Percentiles rank a stretch among this genome's conserved stretches.
phyloP scores from a whole-genome alignment of 1,284 basidiomycete species.

The Athelia psychrophila region DNA sequence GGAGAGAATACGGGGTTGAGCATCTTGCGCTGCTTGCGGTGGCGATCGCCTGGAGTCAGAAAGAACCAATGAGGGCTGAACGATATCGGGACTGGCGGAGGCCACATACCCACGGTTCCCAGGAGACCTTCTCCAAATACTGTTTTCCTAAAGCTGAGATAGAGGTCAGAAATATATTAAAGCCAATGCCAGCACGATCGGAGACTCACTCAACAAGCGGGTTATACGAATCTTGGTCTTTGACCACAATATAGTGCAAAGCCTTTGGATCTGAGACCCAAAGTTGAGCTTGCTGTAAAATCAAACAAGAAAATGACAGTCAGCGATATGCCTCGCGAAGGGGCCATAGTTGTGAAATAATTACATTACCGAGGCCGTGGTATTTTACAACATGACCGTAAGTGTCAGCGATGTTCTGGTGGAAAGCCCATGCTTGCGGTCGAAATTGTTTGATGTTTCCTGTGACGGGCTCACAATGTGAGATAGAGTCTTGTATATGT shows the following conservation, averaged over 20 bases:
- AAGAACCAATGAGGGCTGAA: neutral
- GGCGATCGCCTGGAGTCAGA: constrained; percentile 31
- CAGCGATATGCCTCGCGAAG: neutral
- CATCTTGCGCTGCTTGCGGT: constrained; percentile 43
- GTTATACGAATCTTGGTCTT: constrained; percentile 27
- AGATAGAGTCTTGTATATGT: neutral
- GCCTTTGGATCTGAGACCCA: constrained; percentile 36
- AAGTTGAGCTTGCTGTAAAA: constrained; percentile 29
- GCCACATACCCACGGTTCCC: constrained; percentile 26
- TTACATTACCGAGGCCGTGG: neutral
- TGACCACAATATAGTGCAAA: constrained; percentile 36
- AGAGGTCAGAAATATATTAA: constrained; percentile 7
- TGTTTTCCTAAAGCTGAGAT: constrained; percentile 23
- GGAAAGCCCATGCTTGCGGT: constrained; percentile 10
- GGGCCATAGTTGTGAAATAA: neutral
- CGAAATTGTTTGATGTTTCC: constrained; percentile 9
- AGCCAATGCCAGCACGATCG: neutral
- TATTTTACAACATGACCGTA: constrained; percentile 28
- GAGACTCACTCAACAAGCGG: constrained; percentile 30
- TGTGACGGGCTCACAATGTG: neutral
- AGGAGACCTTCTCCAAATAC: constrained; percentile 36
- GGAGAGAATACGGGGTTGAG: constrained; percentile 47
- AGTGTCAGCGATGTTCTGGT: constrained; percentile 14
- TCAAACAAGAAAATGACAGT: too few species aligned
- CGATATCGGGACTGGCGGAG: too few species aligned